Percentiles rank a stretch among this genome's conserved stretches.
phyloP scores from a whole-genome alignment of 2,329 filamentous ascomycete genomes.

The Taxawa tesnikishii region DNA sequence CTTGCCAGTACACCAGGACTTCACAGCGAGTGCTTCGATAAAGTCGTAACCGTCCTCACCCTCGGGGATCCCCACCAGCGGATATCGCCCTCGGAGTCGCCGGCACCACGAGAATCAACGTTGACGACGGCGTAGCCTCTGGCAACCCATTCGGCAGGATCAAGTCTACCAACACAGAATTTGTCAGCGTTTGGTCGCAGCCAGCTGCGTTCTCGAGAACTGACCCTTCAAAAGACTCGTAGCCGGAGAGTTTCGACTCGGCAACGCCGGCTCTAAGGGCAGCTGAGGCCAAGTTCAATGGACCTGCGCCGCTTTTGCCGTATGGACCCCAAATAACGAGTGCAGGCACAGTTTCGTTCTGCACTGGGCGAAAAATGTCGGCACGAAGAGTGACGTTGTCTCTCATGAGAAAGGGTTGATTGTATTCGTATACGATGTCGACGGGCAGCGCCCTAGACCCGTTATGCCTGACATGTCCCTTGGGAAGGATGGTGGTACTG shows the following conservation, averaged over 20 bases:
- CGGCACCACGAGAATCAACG: conserved; percentile 18
- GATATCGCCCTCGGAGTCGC: conserved; percentile 21
- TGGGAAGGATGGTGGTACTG: too few relatives aligned
- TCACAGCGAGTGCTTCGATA: conserved; percentile 28
- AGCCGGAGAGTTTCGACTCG: too few relatives aligned
- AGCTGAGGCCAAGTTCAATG: too few relatives aligned
- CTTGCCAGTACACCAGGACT: conserved; percentile 32
- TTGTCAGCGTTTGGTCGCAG: too few relatives aligned
- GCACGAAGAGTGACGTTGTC: conserved; percentile 30
- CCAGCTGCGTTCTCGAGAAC: too few relatives aligned
- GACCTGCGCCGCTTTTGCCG: conserved; percentile 29
- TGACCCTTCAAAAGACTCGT: conserved; percentile 36
- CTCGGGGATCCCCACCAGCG: conserved; percentile 30
- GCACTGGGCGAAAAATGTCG: conserved; percentile 32
- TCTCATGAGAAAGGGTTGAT: too few relatives aligned
- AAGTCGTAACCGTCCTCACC: conserved; percentile 34
- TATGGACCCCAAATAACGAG: conserved; percentile 33
- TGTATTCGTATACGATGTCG: too few relatives aligned
- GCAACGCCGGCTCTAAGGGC: too few relatives aligned
- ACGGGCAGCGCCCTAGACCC: too few relatives aligned
- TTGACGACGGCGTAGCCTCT: conserved; percentile 21
- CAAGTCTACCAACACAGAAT: too few relatives aligned
- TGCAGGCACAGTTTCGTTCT: conserved; percentile 25
- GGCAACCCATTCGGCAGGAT: conserved; percentile 23
- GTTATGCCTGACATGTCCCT: too few relatives aligned